Base-by-base conservation (phyloP, 345 rosid genomes). In the Gossypioides kirkii region DNA sequence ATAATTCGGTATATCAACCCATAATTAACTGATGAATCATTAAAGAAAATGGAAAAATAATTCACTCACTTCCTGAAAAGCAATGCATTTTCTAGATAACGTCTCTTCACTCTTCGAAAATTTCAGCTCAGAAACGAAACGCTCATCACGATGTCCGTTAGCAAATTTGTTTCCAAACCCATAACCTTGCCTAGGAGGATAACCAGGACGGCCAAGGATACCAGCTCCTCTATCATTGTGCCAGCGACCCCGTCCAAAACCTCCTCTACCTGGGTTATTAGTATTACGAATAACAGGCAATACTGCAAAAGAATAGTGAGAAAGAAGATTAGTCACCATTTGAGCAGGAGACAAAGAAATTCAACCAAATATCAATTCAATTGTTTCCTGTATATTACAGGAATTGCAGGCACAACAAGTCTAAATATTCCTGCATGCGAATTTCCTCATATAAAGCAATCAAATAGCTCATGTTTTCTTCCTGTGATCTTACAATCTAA, bases 131-230 rank as follows among this genome's bases (percentile, higher is more conserved):
- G 99, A 92, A 68, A 95, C 94, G 84, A 91, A 84, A 28, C 94
- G 89, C 75, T 95, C 99, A 81, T 91, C 97, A 23, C 90, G 96
- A 78, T 78, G 93, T 75, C 88, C 89, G 71, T 81, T 92, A 56
- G 84, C 74, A 80, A 86, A 95, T 83, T 83, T 92, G 9, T 85
- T 71, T 28, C 88, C 88, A 78, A 74, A 87, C 55, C 97, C 97
- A 84, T 71, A 91, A 72, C 91, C 86, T 77, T 87, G 93, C 76
- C 95, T 80, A 5, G 80, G 89, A 68, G 94, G 96, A 80, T 78
- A 88, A 84, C 94, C 94, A 38, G 97, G 99, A 36, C 96, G 89
- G 53, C 97, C 97, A 78, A 95, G 98, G 69, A 91, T 83, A 72
- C 98, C 98, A 18, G 89, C 89, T 73, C 97, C 98, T 81, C 98